These are phyloP conservation scores for Ophiostoma quercus DNA, from an alignment of 2,329 filamentous ascomycete species.

Conservation along the genomic window DNA sequence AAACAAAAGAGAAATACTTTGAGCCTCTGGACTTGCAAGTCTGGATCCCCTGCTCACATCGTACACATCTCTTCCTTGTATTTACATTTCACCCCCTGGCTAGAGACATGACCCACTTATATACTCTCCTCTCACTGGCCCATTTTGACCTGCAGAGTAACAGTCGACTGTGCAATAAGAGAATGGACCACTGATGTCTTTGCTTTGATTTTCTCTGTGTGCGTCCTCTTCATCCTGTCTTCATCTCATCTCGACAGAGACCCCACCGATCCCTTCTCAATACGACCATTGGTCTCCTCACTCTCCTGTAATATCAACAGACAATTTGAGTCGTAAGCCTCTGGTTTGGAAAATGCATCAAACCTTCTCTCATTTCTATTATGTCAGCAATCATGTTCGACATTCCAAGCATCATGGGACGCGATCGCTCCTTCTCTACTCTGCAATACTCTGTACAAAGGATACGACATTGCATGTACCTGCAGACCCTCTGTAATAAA, in stretches of 20 bases:
- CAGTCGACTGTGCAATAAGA: neutral
- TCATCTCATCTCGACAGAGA: neutral
- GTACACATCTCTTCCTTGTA: neutral
- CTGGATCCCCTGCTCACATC: neutral
- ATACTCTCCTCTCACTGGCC: neutral
- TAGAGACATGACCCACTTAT: neutral
- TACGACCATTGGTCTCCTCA: no score
- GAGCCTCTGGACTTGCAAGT: neutral
- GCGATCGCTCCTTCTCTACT: neutral
- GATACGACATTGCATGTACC: neutral
- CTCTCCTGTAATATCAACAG: no score
- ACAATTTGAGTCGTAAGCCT: no score
- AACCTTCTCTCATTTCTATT: no score
- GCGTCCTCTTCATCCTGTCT: neutral
- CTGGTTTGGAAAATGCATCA: no score
- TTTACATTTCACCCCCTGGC: constrained; percentile 4
- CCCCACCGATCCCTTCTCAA: neutral
- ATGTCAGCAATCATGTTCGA: no score
- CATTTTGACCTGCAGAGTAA: neutral
- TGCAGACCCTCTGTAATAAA: neutral
- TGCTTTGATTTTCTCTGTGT: neutral
- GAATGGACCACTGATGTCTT: constrained; percentile 8
- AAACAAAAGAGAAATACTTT: neutral
- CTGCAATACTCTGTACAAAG: neutral
- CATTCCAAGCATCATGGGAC: no score